Percentiles rank a stretch among this genome's conserved stretches.
Evolutionary conservation across 257 asterid genomes (phyloP).

Genomic region (Eucommia ulmoides): DNA sequence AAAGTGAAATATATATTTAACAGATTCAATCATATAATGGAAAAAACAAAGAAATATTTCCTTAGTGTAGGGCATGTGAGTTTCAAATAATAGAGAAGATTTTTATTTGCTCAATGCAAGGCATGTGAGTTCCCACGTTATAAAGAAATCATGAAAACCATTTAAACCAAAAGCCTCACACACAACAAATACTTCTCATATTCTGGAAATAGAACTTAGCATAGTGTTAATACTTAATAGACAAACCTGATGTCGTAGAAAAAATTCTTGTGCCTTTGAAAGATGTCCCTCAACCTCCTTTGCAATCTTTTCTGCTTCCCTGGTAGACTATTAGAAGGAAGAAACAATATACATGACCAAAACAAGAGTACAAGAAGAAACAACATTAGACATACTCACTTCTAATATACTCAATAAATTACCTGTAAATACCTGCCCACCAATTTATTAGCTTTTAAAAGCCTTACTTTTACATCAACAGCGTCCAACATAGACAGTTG

Average conservation of each 20-base stretch:
- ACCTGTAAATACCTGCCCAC: constrained; percentile 98
- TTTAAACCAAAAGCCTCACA: not conserved
- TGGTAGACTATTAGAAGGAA: constrained; percentile 86
- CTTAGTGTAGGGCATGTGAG: too few species aligned
- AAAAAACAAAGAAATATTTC: too few species aligned
- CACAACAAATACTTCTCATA: not conserved
- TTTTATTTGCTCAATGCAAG: too few species aligned
- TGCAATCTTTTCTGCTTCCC: constrained; percentile 96
- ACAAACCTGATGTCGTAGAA: constrained; percentile 96
- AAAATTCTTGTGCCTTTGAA: constrained; percentile 97
- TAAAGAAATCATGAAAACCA: too few species aligned
- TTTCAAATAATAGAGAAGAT: too few species aligned
- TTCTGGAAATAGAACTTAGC: constrained; percentile 2
- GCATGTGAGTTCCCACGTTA: too few species aligned
- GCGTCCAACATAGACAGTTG: constrained; percentile 92
- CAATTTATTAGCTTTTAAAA: constrained; percentile 90
- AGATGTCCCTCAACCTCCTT: constrained; percentile 98
- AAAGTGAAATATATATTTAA: too few species aligned
- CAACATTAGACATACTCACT: not conserved
- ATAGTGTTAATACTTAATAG: constrained; percentile 5
- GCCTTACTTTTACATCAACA: constrained; percentile 91
- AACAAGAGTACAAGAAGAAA: constrained; percentile 7
- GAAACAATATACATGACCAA: too few species aligned
- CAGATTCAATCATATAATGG: too few species aligned
- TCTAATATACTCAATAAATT: not conserved